Conservation (phyloP, 441 rosid species). For the Gossypium lobatum region DNA sequence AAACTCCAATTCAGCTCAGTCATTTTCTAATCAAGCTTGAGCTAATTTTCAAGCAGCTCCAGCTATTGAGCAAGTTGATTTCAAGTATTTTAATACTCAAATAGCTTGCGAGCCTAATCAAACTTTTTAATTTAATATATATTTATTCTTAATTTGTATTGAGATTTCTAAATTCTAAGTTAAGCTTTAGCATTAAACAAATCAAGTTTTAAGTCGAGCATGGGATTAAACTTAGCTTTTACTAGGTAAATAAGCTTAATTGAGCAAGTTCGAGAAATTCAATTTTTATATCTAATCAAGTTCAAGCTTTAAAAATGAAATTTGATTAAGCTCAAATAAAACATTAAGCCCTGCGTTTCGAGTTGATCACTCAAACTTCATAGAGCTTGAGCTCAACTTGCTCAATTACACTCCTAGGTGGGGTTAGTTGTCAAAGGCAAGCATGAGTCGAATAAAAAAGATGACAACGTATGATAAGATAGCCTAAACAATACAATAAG, state of each 20-base stretch:
- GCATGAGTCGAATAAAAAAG: not conserved
- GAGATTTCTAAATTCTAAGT: not conserved
- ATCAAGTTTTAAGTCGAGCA: not conserved
- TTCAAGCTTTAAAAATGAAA: not conserved
- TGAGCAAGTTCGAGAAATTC: not conserved
- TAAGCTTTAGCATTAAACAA: not conserved
- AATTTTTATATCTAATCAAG: not conserved
- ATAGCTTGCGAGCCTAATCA: not conserved
- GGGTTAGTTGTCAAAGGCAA: not conserved
- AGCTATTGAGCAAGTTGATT: not conserved
- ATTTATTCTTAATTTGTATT: not conserved
- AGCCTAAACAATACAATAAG: not conserved
- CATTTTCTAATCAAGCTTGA: not conserved
- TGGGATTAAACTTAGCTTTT: not conserved
- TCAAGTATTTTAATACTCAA: not conserved
- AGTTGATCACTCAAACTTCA: not conserved
- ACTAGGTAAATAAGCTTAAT: not conserved
- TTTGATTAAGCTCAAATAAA: not conserved
- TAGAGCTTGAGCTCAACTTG: not conserved
- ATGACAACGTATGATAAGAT: not conserved
- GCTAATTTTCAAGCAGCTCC: not conserved
- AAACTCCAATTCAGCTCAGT: not conserved
- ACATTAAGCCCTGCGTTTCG: not conserved
- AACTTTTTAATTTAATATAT: not conserved
- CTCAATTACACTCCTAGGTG: not conserved